phyloP scores from a whole-genome alignment of 106 monocot genomes.

The Hemerocallis citrina region DNA sequence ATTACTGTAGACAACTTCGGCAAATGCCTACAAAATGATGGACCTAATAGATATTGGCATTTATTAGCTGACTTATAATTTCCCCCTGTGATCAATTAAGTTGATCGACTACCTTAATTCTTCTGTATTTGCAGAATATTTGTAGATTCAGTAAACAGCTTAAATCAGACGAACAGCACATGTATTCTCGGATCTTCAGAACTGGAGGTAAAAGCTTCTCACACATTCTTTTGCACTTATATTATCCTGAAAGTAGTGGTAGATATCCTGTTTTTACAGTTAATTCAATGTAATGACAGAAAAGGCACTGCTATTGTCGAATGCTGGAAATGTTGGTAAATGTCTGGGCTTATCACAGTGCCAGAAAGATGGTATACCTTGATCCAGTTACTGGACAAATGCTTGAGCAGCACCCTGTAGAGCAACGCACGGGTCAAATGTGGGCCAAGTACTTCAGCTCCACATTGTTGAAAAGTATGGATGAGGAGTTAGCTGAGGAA shows the following conservation, averaged over 20 bases:
- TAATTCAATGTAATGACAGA: slow-evolving; percentile 31
- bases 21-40: too few species aligned
- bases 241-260: background rate
- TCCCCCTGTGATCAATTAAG: too few species aligned
- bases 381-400: slow-evolving; percentile 57
- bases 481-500: slow-evolving; percentile 92
- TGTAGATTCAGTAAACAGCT: slow-evolving; percentile 69
- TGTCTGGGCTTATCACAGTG: slow-evolving; percentile 96
- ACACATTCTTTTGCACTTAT: background rate
- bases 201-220: slow-evolving; percentile 43
- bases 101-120: slow-evolving; percentile 3
- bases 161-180: slow-evolving; percentile 27
- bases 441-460: slow-evolving; percentile 73
- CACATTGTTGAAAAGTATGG: slow-evolving; percentile 78
- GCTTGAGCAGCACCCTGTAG: slow-evolving; percentile 58
- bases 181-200: slow-evolving; percentile 73
- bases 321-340: slow-evolving; percentile 73
- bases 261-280: background rate
- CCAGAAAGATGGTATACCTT: slow-evolving; percentile 73
- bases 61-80: too few species aligned
- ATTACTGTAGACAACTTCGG: too few species aligned
- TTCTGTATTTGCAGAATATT: slow-evolving; percentile 50
- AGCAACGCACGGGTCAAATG: slow-evolving; percentile 45
- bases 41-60: too few species aligned
- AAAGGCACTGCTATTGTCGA: slow-evolving; percentile 79